Evolutionary conservation across 2,329 filamentous ascomycete genomes (phyloP).

Genomic region (Paraphaeosphaeria minitans): DNA sequence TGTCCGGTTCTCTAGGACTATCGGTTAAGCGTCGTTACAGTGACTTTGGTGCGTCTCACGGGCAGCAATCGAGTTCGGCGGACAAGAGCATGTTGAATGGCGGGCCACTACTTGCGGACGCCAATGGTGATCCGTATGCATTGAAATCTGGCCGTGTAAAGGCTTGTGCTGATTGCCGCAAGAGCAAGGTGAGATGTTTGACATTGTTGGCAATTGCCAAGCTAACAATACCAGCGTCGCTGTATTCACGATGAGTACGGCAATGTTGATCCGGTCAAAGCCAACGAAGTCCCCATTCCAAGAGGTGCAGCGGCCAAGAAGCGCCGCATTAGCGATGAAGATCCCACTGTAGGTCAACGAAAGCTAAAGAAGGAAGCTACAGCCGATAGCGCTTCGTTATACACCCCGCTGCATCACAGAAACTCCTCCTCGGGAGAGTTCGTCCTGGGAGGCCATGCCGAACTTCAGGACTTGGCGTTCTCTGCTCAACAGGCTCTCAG

Average conservation of each 20-base stretch:
- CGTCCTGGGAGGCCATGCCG: slow-evolving; percentile 22
- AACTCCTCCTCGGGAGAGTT: slow-evolving; percentile 32
- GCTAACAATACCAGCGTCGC: slow-evolving; percentile 58
- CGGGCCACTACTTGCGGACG: slow-evolving; percentile 15
- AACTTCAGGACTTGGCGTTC: slow-evolving; percentile 34
- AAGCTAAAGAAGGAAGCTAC: slow-evolving; percentile 38
- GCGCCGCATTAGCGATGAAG: slow-evolving; percentile 51
- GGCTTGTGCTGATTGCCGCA: slow-evolving; percentile 69
- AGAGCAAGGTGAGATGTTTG: slow-evolving; percentile 63
- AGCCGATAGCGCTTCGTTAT: slow-evolving; percentile 25
- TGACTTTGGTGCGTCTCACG: slow-evolving; percentile 27
- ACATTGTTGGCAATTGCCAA: not conserved
- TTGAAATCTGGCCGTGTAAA: slow-evolving; percentile 65
- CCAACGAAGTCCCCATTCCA: slow-evolving; percentile 64
- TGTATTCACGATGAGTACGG: slow-evolving; percentile 71
- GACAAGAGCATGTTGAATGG: slow-evolving; percentile 15
- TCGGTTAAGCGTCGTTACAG: slow-evolving; percentile 41
- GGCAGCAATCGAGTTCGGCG: slow-evolving; percentile 13
- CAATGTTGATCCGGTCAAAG: slow-evolving; percentile 67
- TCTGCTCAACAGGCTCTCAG: slow-evolving; percentile 37
- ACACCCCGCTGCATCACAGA: slow-evolving; percentile 30
- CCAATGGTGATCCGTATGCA: slow-evolving; percentile 47
- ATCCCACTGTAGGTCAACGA: slow-evolving; percentile 25
- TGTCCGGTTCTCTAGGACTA: slow-evolving; percentile 39
- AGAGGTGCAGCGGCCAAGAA: slow-evolving; percentile 62